phyloP scores from a whole-genome alignment of 805 yeast species.

The Debaryomyces hansenii region DNA sequence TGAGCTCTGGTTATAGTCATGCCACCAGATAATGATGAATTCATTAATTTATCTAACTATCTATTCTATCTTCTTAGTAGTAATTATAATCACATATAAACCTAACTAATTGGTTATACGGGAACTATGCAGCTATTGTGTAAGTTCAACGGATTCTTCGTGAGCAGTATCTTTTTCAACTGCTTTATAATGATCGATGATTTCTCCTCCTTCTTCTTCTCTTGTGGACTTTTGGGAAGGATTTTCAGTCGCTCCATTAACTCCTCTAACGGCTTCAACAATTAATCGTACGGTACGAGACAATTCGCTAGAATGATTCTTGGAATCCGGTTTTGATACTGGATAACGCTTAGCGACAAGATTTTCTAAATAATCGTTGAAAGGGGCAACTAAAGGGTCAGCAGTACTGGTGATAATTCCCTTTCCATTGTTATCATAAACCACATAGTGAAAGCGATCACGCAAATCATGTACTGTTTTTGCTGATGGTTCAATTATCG shows the following conservation, averaged over 20 bases:
- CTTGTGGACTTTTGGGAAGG: too few species aligned
- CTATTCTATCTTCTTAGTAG: not conserved
- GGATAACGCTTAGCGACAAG: conserved; percentile 48
- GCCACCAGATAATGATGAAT: too few species aligned
- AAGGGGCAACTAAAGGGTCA: conserved; percentile 62
- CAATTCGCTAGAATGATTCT: conserved; percentile 56
- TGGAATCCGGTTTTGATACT: conserved; percentile 36
- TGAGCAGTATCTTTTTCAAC: not conserved
- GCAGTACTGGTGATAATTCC: conserved; percentile 61
- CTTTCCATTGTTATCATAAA: conserved; percentile 60
- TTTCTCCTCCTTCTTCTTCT: not conserved
- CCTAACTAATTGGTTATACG: too few species aligned
- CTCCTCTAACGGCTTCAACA: conserved; percentile 35
- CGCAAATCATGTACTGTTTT: conserved; percentile 49
- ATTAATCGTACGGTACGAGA: conserved; percentile 49
- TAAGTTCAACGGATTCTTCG: not conserved
- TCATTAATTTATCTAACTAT: too few species aligned
- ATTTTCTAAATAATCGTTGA: conserved; percentile 54
- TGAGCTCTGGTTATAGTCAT: not conserved
- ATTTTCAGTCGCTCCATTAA: conserved; percentile 1
- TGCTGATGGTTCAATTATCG: conserved; percentile 48
- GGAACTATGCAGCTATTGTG: too few species aligned
- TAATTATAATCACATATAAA: not conserved
- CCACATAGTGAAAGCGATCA: conserved; percentile 47
- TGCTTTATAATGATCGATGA: not conserved